Percentiles rank a stretch among this genome's conserved stretches.
These are phyloP conservation scores for Sporothrix euskadiensis DNA, from an alignment of 2,329 filamentous ascomycete genomes.

Conservation along the genomic window DNA sequence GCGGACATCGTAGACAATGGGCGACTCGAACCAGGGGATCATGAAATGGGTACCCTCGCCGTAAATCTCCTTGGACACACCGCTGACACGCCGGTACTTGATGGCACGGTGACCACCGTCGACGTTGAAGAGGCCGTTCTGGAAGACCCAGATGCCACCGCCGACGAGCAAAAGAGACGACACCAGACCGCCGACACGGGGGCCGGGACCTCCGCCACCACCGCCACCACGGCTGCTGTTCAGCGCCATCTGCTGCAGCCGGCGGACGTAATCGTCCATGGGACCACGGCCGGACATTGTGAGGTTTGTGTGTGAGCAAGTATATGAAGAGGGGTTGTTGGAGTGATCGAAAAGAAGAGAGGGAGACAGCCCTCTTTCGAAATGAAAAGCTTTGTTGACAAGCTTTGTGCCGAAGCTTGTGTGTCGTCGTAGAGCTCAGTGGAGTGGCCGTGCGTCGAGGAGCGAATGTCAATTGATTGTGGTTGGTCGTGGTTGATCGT, in stretches of 20 bases:
- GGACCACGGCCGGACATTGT: conserved; percentile 44
- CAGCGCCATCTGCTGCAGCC: conserved; percentile 52
- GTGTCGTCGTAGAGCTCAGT: not conserved
- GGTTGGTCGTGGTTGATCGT: not conserved
- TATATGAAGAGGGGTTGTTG: not conserved
- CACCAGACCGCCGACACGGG: conserved; percentile 45
- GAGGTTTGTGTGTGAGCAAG: conserved; percentile 23
- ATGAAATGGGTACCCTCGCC: conserved; percentile 92
- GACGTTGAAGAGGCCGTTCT: conserved; percentile 73
- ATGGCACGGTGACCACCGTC: conserved; percentile 98
- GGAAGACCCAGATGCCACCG: conserved; percentile 54
- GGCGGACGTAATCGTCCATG: conserved; percentile 54
- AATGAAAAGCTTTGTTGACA: not conserved
- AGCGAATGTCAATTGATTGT: not conserved
- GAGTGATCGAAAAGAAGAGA: not conserved
- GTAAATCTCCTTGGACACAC: conserved; percentile 97
- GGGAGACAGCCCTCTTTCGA: not conserved
- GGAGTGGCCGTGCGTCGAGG: not conserved
- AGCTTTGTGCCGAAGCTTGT: not conserved
- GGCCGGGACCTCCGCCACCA: conserved; percentile 42
- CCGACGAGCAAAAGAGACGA: conserved; percentile 48
- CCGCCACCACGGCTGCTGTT: conserved; percentile 44
- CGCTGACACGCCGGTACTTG: conserved; percentile 91
- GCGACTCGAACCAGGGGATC: conserved; percentile 96
- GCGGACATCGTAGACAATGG: conserved; percentile 95